Evolutionary conservation across 768 basidiomycete species (phyloP).

Genomic region (Xerocomellus amylosporus): DNA sequence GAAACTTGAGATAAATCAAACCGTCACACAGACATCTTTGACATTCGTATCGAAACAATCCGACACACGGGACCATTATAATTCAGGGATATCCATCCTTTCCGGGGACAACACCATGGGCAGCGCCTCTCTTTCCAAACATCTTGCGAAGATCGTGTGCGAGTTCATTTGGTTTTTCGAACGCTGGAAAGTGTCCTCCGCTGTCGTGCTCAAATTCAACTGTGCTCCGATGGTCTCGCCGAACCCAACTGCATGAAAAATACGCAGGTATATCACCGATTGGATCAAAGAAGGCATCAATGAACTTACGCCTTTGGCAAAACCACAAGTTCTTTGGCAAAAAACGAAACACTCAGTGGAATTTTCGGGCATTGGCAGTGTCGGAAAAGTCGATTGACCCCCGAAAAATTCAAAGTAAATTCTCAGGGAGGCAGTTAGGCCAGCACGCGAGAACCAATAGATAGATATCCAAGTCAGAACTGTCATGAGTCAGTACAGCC

Average conservation of each 20-base stretch:
- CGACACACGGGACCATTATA: too few relatives aligned
- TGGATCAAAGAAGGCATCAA: rapidly evolving
- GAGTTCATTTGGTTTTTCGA: conserved; percentile 48
- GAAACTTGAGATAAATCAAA: too few relatives aligned
- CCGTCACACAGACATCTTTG: background rate
- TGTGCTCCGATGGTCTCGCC: conserved; percentile 38
- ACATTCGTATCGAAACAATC: background rate
- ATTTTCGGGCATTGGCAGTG: conserved; percentile 17
- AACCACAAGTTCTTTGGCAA: conserved; percentile 46
- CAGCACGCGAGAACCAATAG: conserved; percentile 56
- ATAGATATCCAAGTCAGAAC: conserved; percentile 61
- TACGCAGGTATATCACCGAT: background rate
- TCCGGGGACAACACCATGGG: conserved; percentile 45
- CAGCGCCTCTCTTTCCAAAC: conserved; percentile 53
- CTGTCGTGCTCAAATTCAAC: conserved; percentile 46
- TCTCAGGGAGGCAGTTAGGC: conserved; percentile 54
- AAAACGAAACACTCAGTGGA: conserved; percentile 49
- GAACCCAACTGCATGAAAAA: conserved; percentile 40
- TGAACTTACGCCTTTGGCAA: conserved; percentile 39
- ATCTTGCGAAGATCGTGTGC: conserved; percentile 52
- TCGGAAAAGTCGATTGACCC: background rate
- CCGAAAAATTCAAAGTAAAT: conserved; percentile 52
- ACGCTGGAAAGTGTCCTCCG: conserved; percentile 61
- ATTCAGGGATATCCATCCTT: conserved; percentile 40
- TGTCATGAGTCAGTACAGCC: conserved; percentile 18